Base-by-base conservation (phyloP, 225 moss, liverwort and hornwort genomes). In the Neckera pumila region DNA sequence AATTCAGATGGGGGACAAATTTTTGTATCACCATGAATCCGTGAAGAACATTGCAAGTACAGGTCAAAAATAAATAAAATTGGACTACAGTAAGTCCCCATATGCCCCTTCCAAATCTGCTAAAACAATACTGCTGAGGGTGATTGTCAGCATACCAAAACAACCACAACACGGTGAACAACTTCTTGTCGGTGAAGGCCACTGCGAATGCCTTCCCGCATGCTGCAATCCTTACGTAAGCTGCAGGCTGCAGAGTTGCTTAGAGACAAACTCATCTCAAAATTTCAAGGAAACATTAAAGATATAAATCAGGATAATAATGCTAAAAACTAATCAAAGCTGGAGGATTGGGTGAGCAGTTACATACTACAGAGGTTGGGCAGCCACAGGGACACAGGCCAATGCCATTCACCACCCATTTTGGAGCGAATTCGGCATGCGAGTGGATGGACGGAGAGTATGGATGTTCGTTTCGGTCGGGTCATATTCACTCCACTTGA, bases 161-260 rank as follows among this genome's bases (percentile, higher is more conserved):
- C 36, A 69, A 65, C 69, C 87, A 92, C 85, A 92, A 75, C 36
- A 83, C 81, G 20, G 85, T 87, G 85, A 91, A 93, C 83, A 90
- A 40, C 43, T 88, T 89, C 62, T 92, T 92, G 92, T 93, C 87
- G 85, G 91, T 87, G 87, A 92, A 92, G 88, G 91, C 93, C 89
- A 92, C 93, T 64, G 92, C 30, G 82, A 92, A 92, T 79, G 91
- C 92, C 92, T 90, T 92, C 79, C 93, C 92, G 51, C 79, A 91
- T 58, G 83, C 91, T 70, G 92, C 91, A 83, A 93, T 90, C 56
- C 91, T 91, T 67, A 89, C 31, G 87, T 91, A 93, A 83, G 89
- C 93, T 92, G 92, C 92, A 92, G 60, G 89, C 89, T 92, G 89
- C 58, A 89, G 71, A 81, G 92, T 90, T 90, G 81, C 85, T 90